Base-by-base conservation (phyloP, 176 grass and related monocot species). In the Oryza brachyantha region DNA sequence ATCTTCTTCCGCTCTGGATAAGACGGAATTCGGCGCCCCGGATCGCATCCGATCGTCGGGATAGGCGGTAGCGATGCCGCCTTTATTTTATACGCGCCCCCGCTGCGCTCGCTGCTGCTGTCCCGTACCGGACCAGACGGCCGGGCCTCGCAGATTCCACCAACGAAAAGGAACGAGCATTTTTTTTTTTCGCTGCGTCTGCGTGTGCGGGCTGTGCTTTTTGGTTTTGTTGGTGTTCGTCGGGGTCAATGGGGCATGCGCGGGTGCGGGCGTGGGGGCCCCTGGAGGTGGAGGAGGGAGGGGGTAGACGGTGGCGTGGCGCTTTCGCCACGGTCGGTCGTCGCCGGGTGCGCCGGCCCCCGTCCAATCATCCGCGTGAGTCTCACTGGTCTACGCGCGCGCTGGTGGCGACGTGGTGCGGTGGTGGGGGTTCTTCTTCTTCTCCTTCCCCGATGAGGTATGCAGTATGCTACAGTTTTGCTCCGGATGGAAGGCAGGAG, bases 1-100 rank as follows among this genome's bases (percentile, higher is more conserved):
- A n/a, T n/a, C n/a, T n/a, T n/a, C n/a, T n/a, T n/a, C n/a, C n/a
- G n/a, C 29, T 10, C 12, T 10, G 50, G 77, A 80, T 70, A 80
- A 80, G 65, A 80, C 65, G 65, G 77, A 22, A 59, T n/a, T 68
- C 31, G 76, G 74, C 16, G n/a, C 52, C 34, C 42, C 19, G 45
- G 70, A 72, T 34, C 28, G 38, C 43, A 29, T 29, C 69, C 21
- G 19, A 24, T 57, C 66, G 26, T 25, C 13, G 34, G 34, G 24
- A 2, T 21, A 7, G 19, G 17, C 21, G 45, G 46, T 19, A 19
- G 46, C 46, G 16, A 4, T 5, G 17, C 3, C 14, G 4, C 46
- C 6, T 52, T 52, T 52, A 4, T 52, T 52, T 52, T 52, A n/a
- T 52, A n/a, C n/a, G n/a, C n/a, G n/a, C 48, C 48, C 48, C 48